These are phyloP conservation scores for Colletotrichum tamarilloi DNA, from an alignment of 2,329 filamentous ascomycete genomes.

Conservation along the genomic window DNA sequence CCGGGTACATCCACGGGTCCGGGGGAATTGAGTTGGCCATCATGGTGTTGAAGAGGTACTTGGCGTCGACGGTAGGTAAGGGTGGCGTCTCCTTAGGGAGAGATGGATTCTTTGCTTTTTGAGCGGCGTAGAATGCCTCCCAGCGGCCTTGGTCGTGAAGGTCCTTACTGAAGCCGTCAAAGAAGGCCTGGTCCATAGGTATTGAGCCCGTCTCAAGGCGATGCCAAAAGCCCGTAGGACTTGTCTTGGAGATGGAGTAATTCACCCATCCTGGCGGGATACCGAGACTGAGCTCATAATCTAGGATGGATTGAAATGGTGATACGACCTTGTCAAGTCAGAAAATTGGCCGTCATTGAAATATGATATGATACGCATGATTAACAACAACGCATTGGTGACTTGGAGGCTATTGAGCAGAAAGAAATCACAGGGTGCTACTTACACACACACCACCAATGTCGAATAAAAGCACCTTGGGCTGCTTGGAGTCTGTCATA, in stretches of 20 bases:
- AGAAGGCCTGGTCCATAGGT: conserved; percentile 79
- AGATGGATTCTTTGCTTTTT: conserved; percentile 53
- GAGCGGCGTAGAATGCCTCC: conserved; percentile 69
- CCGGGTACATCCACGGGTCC: conserved; percentile 91
- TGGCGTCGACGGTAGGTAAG: conserved; percentile 79
- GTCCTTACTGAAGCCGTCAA: conserved; percentile 79
- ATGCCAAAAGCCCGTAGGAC: conserved; percentile 88
- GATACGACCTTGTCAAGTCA: conserved; percentile 77
- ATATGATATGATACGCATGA: background rate
- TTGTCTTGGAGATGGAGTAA: conserved; percentile 83
- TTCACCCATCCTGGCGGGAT: conserved; percentile 94
- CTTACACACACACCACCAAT: conserved; percentile 97
- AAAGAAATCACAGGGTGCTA: conserved; percentile 41
- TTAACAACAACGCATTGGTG: background rate
- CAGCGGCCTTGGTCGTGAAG: conserved; percentile 75
- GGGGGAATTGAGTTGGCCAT: conserved; percentile 77
- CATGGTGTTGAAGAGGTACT: conserved; percentile 90
- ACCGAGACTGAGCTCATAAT: conserved; percentile 81
- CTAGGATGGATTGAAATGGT: conserved; percentile 91
- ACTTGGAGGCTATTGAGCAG: background rate
- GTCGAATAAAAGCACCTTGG: conserved; percentile 88
- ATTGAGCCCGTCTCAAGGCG: conserved; percentile 87
- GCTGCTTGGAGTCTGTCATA: conserved; percentile 60
- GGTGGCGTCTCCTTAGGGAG: conserved; percentile 62
- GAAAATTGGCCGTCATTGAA: background rate